These are phyloP conservation scores for Populus simonii DNA, from an alignment of 345 rosid species.

Conservation along the genomic window DNA sequence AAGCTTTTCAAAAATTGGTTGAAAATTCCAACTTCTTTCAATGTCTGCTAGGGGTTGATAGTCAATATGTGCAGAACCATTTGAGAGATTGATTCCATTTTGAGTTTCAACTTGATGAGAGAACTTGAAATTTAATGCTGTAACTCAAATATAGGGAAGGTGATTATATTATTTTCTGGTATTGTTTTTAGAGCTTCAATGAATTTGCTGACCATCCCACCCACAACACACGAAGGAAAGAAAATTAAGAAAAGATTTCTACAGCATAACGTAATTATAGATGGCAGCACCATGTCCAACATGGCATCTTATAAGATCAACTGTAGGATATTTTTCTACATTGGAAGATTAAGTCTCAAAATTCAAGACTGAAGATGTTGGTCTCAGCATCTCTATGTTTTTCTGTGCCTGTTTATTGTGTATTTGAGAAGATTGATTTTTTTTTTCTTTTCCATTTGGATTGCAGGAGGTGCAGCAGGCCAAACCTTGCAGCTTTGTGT, in stretches of 20 bases:
- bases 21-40: not conserved
- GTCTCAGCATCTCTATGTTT: not conserved
- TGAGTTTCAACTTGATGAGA: not conserved
- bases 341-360: too few relatives aligned
- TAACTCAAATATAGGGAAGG: not conserved
- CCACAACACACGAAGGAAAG: not conserved
- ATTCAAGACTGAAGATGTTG: too few relatives aligned
- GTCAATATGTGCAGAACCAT: not conserved
- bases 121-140: not conserved
- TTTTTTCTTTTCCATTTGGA: not conserved
- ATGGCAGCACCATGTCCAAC: not conserved
- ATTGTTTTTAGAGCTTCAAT: not conserved
- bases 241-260: not conserved
- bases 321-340: too few relatives aligned
- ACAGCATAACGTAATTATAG: not conserved
- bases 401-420: not conserved
- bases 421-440: not conserved
- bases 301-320: too few relatives aligned
- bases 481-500: conserved; percentile 41
- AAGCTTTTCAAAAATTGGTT: not conserved
- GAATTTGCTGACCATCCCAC: not conserved
- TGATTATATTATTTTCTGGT: not conserved
- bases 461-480: conserved; percentile 36
- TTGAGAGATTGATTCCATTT: not conserved
- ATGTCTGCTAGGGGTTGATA: not conserved